A percentile compares a stretch with the other conserved stretches of the same genome.
Evolutionary conservation across 1,139 yeast genomes (phyloP).

Genomic region (Barnettozyma hawaiiensis): DNA sequence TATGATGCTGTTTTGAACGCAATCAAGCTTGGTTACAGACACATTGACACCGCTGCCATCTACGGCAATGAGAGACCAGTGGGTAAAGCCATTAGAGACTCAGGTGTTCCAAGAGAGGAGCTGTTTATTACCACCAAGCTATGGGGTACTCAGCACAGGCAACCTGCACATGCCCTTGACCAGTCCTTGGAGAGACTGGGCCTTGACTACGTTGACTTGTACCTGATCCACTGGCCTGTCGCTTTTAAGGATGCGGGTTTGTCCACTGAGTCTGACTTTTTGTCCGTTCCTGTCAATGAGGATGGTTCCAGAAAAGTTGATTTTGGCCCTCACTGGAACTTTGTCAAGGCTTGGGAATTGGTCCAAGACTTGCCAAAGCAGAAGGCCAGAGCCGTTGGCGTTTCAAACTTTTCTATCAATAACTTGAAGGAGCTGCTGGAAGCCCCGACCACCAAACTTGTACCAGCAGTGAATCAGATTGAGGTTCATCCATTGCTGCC

Average conservation of each 20-base stretch:
- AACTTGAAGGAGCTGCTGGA: slow-evolving; percentile 48
- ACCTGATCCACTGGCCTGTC: slow-evolving; percentile 85
- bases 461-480: slow-evolving; percentile 70
- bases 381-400: slow-evolving; percentile 68
- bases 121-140: slow-evolving; percentile 77
- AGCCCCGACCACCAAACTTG: slow-evolving; percentile 44
- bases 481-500: slow-evolving; percentile 75
- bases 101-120: slow-evolving; percentile 64
- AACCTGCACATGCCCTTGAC: slow-evolving; percentile 55
- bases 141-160: slow-evolving; percentile 62
- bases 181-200: slow-evolving; percentile 60
- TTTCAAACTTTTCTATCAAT: slow-evolving; percentile 62
- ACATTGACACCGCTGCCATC: slow-evolving; percentile 72
- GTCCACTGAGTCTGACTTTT: slow-evolving; percentile 33
- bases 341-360: slow-evolving; percentile 61
- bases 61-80: slow-evolving; percentile 64
- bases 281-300: slow-evolving; percentile 34
- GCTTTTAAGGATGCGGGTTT: slow-evolving; percentile 41
- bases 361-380: slow-evolving; percentile 56
- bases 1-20: slow-evolving; percentile 59
- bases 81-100: slow-evolving; percentile 60
- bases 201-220: slow-evolving; percentile 76
- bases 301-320: slow-evolving; percentile 45
- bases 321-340: slow-evolving; percentile 42
- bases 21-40: slow-evolving; percentile 64